These are phyloP conservation scores for Magnusiomyces magnusii DNA, from an alignment of 1,139 yeast species.

Conservation along the genomic window DNA sequence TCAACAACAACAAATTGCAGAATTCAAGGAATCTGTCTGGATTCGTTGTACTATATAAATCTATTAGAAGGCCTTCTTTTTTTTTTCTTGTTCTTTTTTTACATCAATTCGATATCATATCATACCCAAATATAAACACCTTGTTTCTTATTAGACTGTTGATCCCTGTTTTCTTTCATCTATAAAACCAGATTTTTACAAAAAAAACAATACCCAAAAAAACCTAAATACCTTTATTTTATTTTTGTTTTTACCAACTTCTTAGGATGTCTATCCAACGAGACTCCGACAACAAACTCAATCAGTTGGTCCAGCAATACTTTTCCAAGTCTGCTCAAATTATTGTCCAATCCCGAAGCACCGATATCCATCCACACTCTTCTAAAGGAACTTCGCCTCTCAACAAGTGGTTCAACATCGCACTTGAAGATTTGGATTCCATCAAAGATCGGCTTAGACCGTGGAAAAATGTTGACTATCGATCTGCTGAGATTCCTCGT, in stretches of 20 bases:
- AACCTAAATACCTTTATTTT: not conserved
- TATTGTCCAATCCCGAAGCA: conserved; percentile 38
- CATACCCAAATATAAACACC: no score
- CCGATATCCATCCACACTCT: conserved; percentile 13
- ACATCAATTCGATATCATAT: no score
- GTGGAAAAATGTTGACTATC: conserved; percentile 44
- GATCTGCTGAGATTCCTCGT: conserved; percentile 47
- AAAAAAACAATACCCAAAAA: no score
- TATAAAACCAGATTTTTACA: not conserved
- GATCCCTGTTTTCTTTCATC: not conserved
- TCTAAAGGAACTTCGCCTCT: conserved; percentile 19
- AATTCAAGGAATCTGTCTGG: no score
- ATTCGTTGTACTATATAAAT: no score
- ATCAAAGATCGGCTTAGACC: conserved; percentile 49
- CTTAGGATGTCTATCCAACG: conserved; percentile 3
- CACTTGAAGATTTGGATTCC: conserved; percentile 42
- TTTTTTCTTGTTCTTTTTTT: no score
- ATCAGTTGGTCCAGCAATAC: conserved; percentile 49
- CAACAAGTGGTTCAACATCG: conserved; percentile 56
- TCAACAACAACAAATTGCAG: no score
- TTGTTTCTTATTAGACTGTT: no score
- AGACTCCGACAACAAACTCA: conserved; percentile 25
- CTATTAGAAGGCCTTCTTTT: no score
- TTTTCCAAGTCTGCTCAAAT: conserved; percentile 65
- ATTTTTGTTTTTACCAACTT: not conserved